These are phyloP conservation scores for Coffea canephora DNA, from an alignment of 257 asterid species.

Conservation along the genomic window DNA sequence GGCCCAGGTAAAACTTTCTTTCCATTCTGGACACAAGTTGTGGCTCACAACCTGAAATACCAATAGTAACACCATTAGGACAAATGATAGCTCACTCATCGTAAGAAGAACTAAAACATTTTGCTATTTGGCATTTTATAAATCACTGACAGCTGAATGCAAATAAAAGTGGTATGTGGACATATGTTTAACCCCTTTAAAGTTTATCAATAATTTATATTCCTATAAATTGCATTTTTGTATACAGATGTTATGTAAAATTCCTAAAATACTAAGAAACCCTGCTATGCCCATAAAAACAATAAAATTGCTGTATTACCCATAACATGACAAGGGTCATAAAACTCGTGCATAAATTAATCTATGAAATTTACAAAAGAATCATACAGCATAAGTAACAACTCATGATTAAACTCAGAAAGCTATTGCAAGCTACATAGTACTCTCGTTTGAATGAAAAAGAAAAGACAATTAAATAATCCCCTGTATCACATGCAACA, in stretches of 20 bases:
- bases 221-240: not conserved
- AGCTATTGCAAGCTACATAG: not conserved
- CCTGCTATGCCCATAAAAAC: not conserved
- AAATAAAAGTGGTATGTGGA: not conserved
- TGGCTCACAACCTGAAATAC: constrained; percentile 59
- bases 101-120: not conserved
- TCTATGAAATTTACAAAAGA: not conserved
- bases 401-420: not conserved
- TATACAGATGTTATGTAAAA: too few species aligned
- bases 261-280: too few species aligned
- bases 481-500: not conserved
- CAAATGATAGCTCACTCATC: not conserved
- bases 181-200: too few species aligned
- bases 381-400: not conserved
- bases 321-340: not conserved
- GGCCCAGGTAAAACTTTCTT: constrained; percentile 84
- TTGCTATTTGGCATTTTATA: not conserved
- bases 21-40: constrained; percentile 73
- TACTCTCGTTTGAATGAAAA: not conserved
- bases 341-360: not conserved
- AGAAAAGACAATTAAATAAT: not conserved
- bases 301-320: not conserved
- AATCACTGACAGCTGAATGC: not conserved
- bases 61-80: not conserved
- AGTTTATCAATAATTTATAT: not conserved